Percentiles rank a stretch among this genome's conserved stretches.
These are phyloP conservation scores for Penicillium macrosclerotiorum DNA, from an alignment of 495 filamentous ascomycete genomes.

Conservation along the genomic window DNA sequence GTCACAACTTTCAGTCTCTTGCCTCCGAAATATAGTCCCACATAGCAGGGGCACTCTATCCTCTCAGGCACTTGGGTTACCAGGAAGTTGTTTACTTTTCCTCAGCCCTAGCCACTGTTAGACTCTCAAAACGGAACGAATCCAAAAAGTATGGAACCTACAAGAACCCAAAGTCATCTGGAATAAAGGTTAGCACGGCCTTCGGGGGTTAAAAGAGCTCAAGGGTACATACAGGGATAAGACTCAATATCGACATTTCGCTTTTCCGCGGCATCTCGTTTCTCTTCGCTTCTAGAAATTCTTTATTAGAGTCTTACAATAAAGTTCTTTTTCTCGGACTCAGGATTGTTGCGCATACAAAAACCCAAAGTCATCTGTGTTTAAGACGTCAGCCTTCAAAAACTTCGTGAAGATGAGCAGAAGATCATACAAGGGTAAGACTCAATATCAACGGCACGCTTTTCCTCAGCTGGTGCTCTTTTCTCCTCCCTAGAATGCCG, in stretches of 20 bases:
- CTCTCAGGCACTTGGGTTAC: too few species aligned
- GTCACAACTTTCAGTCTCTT: background rate
- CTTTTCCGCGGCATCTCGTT: background rate
- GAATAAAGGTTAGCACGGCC: background rate
- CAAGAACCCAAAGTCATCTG: constrained; percentile 1
- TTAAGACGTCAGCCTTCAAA: background rate
- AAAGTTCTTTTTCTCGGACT: background rate
- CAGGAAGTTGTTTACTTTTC: background rate
- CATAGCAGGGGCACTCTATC: background rate
- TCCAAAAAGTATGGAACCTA: background rate
- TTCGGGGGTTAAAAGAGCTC: background rate
- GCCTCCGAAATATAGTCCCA: background rate
- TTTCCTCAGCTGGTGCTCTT: background rate
- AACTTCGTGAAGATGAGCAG: background rate
- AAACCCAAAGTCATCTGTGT: background rate
- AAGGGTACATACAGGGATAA: constrained; percentile 1
- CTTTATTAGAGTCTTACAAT: background rate
- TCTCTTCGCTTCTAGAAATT: background rate
- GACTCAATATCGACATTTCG: background rate
- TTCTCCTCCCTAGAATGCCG: background rate
- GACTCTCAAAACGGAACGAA: background rate
- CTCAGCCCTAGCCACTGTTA: background rate
- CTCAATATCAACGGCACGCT: constrained; percentile 1
- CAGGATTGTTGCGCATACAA: background rate
- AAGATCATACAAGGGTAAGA: background rate